Conservation (phyloP, 768 basidiomycete species). For the Kondoa malvinella region DNA sequence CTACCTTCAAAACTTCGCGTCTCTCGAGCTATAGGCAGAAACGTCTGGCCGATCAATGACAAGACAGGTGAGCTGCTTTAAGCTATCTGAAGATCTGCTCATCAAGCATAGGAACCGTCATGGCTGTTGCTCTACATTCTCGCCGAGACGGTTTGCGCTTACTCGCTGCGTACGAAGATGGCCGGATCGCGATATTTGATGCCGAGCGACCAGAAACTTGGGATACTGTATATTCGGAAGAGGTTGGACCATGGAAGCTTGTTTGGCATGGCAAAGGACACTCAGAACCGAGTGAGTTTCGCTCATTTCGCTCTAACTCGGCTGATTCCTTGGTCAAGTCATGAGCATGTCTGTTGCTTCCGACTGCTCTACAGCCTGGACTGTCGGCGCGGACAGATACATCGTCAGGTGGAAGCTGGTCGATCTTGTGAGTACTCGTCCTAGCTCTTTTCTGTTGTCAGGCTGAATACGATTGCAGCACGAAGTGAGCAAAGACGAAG, state of each 20-base stretch:
- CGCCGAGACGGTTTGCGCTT: slow-evolving; percentile 37
- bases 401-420: slow-evolving; percentile 23
- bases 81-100: background rate
- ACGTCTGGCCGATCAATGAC: slow-evolving; percentile 29
- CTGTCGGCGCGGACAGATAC: slow-evolving; percentile 26
- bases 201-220: slow-evolving; percentile 13
- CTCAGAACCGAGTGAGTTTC: slow-evolving; percentile 33
- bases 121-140: slow-evolving; percentile 57
- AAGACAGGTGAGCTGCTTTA: slow-evolving; percentile 39
- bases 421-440: slow-evolving; percentile 13
- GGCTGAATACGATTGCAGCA: slow-evolving; percentile 4
- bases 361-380: slow-evolving; percentile 17
- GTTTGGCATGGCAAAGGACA: slow-evolving; percentile 32
- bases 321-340: slow-evolving; percentile 15
- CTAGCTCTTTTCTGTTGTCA: background rate
- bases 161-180: slow-evolving; percentile 68
- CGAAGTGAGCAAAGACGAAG: background rate
- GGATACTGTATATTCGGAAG: slow-evolving; percentile 1
- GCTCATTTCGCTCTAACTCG: background rate
- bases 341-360: slow-evolving; percentile 23
- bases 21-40: slow-evolving; percentile 69
- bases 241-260: slow-evolving; percentile 29
- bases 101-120: slow-evolving; percentile 53
- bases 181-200: slow-evolving; percentile 50
- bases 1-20: slow-evolving; percentile 51